A percentile compares a stretch with the other conserved stretches of the same genome.
These are phyloP conservation scores for Diaporthe velutina DNA, from an alignment of 2,329 filamentous ascomycete genomes.

Conservation along the genomic window DNA sequence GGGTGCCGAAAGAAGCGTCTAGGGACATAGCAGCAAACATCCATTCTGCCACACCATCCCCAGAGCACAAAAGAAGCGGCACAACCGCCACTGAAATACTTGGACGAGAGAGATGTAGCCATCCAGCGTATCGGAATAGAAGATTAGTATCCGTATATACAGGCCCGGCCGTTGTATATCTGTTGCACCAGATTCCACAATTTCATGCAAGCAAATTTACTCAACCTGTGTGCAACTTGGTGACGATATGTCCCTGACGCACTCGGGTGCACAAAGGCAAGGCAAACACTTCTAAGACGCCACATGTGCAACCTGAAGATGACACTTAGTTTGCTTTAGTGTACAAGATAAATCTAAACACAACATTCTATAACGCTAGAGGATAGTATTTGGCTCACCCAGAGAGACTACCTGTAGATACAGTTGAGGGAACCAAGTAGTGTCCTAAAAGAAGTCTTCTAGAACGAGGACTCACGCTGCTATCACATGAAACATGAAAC, in stretches of 20 bases:
- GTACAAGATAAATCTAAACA: not conserved
- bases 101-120: not conserved
- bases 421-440: too few relatives aligned
- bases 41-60: not conserved
- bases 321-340: not conserved
- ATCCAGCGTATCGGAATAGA: not conserved
- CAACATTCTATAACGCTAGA: not conserved
- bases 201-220: not conserved
- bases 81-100: not conserved
- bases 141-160: not conserved
- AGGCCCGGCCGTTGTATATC: not conserved
- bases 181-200: not conserved
- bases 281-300: not conserved
- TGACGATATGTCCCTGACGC: not conserved
- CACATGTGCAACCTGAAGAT: not conserved
- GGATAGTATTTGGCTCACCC: too few relatives aligned
- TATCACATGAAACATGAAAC: too few relatives aligned
- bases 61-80: not conserved
- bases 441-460: too few relatives aligned
- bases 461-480: too few relatives aligned
- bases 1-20: not conserved
- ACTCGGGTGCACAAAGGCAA: not conserved
- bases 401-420: too few relatives aligned
- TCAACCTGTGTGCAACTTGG: not conserved
- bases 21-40: not conserved